Evolutionary conservation across 306 rosid genomes (phyloP).

Genomic region (Medicago lupulina): DNA sequence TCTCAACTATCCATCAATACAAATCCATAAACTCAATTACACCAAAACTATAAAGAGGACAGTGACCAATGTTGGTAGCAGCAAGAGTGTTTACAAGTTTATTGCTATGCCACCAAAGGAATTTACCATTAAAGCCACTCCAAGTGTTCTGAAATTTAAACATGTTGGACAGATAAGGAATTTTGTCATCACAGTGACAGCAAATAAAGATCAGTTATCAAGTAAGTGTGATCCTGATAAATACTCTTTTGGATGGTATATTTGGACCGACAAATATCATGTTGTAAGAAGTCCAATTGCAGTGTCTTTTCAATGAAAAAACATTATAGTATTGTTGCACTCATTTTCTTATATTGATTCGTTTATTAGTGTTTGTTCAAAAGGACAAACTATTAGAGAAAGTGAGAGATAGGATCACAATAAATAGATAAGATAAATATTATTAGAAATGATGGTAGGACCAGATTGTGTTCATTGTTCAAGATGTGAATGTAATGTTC

Average conservation of each 20-base stretch:
- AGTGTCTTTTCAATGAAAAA: conserved; percentile 56
- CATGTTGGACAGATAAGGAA: conserved; percentile 63
- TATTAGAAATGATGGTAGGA: not conserved
- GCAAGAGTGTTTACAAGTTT: conserved; percentile 66
- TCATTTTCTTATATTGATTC: not conserved
- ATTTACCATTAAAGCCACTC: conserved; percentile 59
- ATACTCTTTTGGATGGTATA: conserved; percentile 77
- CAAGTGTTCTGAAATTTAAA: conserved; percentile 59
- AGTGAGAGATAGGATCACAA: not conserved
- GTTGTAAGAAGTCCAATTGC: conserved; percentile 78
- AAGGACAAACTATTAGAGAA: conserved; percentile 26
- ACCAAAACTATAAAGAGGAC: conserved; percentile 56
- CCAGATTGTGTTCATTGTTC: too few species aligned
- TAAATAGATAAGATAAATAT: not conserved
- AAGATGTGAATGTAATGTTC: too few species aligned
- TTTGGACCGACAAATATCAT: conserved; percentile 58
- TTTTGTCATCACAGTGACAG: conserved; percentile 64
- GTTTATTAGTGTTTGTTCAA: not conserved
- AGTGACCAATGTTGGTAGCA: conserved; percentile 75
- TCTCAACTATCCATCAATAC: conserved; percentile 88
- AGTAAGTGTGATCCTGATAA: conserved; percentile 32
- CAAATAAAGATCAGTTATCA: conserved; percentile 35
- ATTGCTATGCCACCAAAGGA: conserved; percentile 59
- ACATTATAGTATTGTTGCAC: conserved; percentile 1
- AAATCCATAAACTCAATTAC: conserved; percentile 63